Percentiles rank a stretch among this genome's conserved stretches.
Evolutionary conservation across 352 stramenopile species (phyloP).

Genomic region (Thalassiosira exigua): DNA sequence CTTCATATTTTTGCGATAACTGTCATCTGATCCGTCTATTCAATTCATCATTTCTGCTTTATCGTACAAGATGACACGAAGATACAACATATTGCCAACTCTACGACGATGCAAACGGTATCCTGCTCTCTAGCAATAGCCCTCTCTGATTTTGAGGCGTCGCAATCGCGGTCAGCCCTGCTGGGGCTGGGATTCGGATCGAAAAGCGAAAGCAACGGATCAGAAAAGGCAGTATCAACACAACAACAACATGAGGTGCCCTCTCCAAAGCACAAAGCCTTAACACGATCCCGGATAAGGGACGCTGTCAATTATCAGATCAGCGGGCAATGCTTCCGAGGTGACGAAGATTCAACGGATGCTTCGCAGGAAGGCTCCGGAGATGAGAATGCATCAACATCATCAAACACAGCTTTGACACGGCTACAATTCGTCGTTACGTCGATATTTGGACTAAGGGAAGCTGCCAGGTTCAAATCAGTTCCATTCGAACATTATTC

Average conservation of each 20-base stretch:
- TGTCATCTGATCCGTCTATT: no score
- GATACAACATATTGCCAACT: constrained; percentile 82
- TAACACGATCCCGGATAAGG: constrained; percentile 29
- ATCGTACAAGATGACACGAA: constrained; percentile 70
- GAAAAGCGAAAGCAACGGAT: constrained; percentile 18
- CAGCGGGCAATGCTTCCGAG: constrained; percentile 57
- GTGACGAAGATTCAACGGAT: constrained; percentile 50
- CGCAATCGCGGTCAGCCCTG: constrained; percentile 59
- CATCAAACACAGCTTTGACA: constrained; percentile 69
- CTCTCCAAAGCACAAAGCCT: constrained; percentile 23
- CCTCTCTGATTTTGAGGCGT: constrained; percentile 80
- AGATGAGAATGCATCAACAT: constrained; percentile 57
- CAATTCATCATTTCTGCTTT: no score
- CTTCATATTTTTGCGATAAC: no score
- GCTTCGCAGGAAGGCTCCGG: constrained; percentile 33
- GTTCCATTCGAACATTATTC: constrained; percentile 66
- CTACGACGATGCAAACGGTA: constrained; percentile 78
- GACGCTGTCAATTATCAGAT: constrained; percentile 54
- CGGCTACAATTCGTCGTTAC: constrained; percentile 77
- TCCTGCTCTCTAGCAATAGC: constrained; percentile 76
- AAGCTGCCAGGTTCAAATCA: constrained; percentile 67
- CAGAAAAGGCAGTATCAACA: neutral
- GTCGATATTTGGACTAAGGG: constrained; percentile 72
- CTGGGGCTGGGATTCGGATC: constrained; percentile 43
- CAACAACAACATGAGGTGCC: constrained; percentile 15